These are phyloP conservation scores for Metschnikowia sp. DNA, from an alignment of 805 yeast species.

Conservation along the genomic window DNA sequence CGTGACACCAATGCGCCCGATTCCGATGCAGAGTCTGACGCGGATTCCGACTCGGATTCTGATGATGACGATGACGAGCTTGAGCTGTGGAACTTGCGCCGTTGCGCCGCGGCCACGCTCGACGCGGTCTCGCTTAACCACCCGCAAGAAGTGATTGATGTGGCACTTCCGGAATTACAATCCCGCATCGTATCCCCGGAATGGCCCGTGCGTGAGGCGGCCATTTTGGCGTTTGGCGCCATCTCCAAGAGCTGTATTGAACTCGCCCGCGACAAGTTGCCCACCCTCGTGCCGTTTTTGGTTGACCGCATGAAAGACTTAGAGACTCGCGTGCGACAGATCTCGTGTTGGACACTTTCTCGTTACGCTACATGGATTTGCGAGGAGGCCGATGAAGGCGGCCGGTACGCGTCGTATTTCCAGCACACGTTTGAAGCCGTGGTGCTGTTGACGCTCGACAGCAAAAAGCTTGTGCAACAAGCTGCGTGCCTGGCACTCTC, in stretches of 20 bases:
- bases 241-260: constrained; percentile 85
- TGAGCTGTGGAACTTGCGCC: constrained; percentile 85
- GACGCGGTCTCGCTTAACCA: constrained; percentile 71
- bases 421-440: constrained; percentile 76
- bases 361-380: constrained; percentile 83
- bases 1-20: background rate
- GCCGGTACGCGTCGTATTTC: constrained; percentile 63
- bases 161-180: constrained; percentile 72
- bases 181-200: constrained; percentile 62
- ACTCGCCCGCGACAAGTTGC: constrained; percentile 65
- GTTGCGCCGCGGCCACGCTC: constrained; percentile 91
- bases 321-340: constrained; percentile 85
- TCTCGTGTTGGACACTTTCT: constrained; percentile 93
- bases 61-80: constrained; percentile 63
- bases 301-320: constrained; percentile 73
- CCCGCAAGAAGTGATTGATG: constrained; percentile 64
- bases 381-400: constrained; percentile 58
- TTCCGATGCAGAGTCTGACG: constrained; percentile 21
- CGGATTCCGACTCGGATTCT: constrained; percentile 46
- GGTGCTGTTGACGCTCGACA: constrained; percentile 71
- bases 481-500: constrained; percentile 89
- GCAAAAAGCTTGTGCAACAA: constrained; percentile 90
- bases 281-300: constrained; percentile 78
- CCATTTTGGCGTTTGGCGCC: constrained; percentile 93
- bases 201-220: constrained; percentile 92